Evolutionary conservation across 257 asterid species (phyloP).

Genomic region (Ligustrum vulgare): DNA sequence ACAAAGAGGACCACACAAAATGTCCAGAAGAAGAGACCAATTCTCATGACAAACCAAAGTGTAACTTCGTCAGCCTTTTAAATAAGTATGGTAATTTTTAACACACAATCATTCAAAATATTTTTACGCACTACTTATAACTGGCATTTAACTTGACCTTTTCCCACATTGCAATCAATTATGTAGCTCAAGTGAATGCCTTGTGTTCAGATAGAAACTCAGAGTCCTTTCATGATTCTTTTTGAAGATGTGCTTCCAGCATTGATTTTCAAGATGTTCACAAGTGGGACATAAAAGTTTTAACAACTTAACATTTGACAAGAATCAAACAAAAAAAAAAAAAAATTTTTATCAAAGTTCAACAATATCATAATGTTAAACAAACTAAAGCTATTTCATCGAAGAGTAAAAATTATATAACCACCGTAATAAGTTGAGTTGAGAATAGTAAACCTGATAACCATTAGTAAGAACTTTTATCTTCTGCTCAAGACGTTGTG

Average conservation of each 20-base stretch:
- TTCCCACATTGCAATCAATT: background rate
- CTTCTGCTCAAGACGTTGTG: conserved; percentile 78
- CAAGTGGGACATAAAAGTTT: background rate
- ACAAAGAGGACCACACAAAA: conserved; percentile 1
- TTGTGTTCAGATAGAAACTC: background rate
- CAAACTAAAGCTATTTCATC: background rate
- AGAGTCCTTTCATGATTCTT: background rate
- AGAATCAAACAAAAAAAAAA: background rate
- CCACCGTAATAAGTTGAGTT: conserved; percentile 6
- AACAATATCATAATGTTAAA: conserved; percentile 1
- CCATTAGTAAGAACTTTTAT: conserved; percentile 88
- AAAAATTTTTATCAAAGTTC: background rate
- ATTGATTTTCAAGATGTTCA: background rate
- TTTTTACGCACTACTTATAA: background rate
- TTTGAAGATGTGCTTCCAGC: background rate
- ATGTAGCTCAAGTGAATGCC: background rate
- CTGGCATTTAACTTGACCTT: background rate
- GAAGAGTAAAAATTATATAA: conserved; percentile 6
- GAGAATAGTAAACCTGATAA: conserved; percentile 63
- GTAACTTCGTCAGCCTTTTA: background rate
- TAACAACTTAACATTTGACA: background rate
- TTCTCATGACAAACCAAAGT: background rate
- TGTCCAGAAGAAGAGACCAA: background rate
- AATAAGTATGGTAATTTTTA: background rate
- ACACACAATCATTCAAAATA: background rate